Evolutionary conservation across 148 eudicot species (phyloP), one percentile per base, ranked within the genome.

Genomic region (Rhododendron ferrugineum): DNA sequence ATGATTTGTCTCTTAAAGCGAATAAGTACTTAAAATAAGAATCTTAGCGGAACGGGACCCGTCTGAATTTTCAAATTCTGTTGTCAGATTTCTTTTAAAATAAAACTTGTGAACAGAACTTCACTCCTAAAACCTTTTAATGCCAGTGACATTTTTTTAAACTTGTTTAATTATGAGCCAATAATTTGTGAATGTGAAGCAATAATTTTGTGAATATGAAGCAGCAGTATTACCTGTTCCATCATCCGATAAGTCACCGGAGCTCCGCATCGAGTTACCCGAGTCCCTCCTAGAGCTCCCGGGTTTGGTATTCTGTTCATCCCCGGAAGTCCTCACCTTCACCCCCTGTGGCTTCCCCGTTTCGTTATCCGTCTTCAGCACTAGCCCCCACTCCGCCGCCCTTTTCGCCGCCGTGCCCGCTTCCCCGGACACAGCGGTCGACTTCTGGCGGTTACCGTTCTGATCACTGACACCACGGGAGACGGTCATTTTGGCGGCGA

Each of bases 351-450:
- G 90, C 85, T 91, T 93, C 28, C 99, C 99, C 5, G 99, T 97
- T 85, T 97, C 95, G 47, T 79, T 82, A 62, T 97, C 95, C 10
- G 98, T 97, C 88, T 93, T 89, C 52, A 97, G 88, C 30, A 94
- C 96, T 60, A 97, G 73, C 1, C 99, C 99, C 99, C 99, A 97
- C 91, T 95, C 99, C 20, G 99, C 98, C 46, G 99, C 99, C 86
- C 99, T 91, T 79, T 93, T 89, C 34, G 89, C 99, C 14, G 94
- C 99, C 15, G 82, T 78, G 2, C 87, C 91, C 0, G 85, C 83
- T 81, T 87, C 86, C 1, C 88, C 89, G 0, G 78, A 8, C 11
- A 42, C 77, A 0, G 23, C 18, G 0, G 85, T 3, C 30, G 90
- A 14, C 14, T 75, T 87, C 64, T 79, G 80, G 10, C 62, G n/a